Conservation (phyloP, 225 moss, liverwort and hornwort genomes). For the Neckera pumila region DNA sequence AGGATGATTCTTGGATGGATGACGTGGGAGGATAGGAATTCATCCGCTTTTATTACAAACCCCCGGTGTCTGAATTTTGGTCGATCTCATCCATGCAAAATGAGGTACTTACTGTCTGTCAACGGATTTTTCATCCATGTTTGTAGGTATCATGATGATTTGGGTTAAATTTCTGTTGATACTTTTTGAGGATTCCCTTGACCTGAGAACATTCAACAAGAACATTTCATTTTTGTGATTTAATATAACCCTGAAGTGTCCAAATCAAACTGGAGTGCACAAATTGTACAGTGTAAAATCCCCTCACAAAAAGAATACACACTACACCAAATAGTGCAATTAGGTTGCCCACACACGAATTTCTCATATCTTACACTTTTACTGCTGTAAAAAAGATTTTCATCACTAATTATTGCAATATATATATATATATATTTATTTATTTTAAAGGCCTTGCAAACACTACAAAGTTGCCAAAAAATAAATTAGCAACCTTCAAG, state of each 20-base stretch:
- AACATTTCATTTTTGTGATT: neutral
- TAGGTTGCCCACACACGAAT: no score
- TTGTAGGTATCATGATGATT: neutral
- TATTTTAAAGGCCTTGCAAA: no score
- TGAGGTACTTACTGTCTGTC: neutral
- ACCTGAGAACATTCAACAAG: neutral
- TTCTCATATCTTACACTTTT: no score
- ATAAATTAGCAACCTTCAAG: no score
- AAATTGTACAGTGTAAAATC: neutral
- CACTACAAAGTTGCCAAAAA: no score
- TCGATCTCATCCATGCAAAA: neutral
- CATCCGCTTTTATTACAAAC: neutral
- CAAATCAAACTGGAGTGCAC: neutral
- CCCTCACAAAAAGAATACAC: neutral
- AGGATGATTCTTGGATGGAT: neutral
- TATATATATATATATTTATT: no score
- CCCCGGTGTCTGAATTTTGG: neutral
- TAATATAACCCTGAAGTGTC: neutral
- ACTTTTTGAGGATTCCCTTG: neutral
- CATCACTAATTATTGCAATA: no score
- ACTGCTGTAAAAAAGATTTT: no score
- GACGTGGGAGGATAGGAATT: constrained; percentile 6
- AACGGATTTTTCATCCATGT: neutral
- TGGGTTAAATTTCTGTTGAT: neutral
- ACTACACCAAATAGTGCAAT: no score